Base-by-base conservation (phyloP, 176 grass and related monocot genomes). In the bread wheat (Triticum aestivum) region DNA sequence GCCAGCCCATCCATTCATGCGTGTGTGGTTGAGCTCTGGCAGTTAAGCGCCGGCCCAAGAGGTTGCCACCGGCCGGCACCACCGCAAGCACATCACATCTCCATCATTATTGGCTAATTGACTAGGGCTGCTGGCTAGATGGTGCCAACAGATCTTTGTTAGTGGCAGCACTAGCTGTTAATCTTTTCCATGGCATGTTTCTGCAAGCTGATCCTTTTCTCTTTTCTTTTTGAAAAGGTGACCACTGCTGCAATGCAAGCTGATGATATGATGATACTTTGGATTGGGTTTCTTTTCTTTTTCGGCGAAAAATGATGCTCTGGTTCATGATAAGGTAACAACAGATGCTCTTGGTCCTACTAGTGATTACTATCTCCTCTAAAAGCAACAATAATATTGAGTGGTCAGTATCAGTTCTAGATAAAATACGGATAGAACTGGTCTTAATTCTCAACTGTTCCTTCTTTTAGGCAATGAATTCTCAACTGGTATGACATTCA, bases 21-120 rank as follows among this genome's bases (percentile, higher is more conserved):
- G 62, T 77, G 62, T 80, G 77, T 26, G 61, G 76, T 21, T 87
- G 61, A 75, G 69, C 38, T 81, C 76, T 4, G 68, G 85, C 76
- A 80, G 76, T 80, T 84, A 87, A 87, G 76, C 80, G 76, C 89
- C 85, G 89, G 79, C 86, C 58, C 4, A 44, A 32, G 41, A 70
- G 75, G 4, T 62, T 84, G 35, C 45, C 47, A 75, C 30, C 30
- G 21, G 85, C 75, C 79, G 35, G 10, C 54, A 8, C 52, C 52
- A 20, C 52, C 17, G 17, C 52, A 58, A 58, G 5, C 62, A 2
- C 82, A 39, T 8, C 39, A 65, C 11, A 12, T 45, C 44, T 0
- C 42, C 82, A 39, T 21, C 39, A 65, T 56, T 24, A 84, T 34
- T 80, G 68, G 33, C 21, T 26, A 27, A 47, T 21, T n/a, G 35